Conservation (phyloP, 78 protist species). For the Dictyostelium discoideum region dicty_2.7 NC_007089.4:5154501-5155000, state of each 20-base stretch:
- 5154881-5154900: not conserved
- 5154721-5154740: not conserved
- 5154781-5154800: not conserved
- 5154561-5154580: not conserved
- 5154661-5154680: not conserved
- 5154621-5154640: conserved; percentile 25
- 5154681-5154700: conserved; percentile 30
- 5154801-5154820: not conserved
- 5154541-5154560: not conserved
- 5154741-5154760: not conserved
- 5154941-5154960: not conserved
- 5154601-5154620: conserved; percentile 5
- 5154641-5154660: conserved; percentile 14
- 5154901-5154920: not conserved
- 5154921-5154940: not conserved
- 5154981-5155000: not conserved
- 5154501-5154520: conserved; percentile 13
- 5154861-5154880: not conserved
- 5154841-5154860: not conserved
- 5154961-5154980: not conserved
- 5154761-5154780: not conserved
- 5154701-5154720: conserved; percentile 13
- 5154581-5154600: conserved; percentile 22
- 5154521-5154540: not conserved
- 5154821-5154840: not conserved